A percentile compares a stretch with the other conserved stretches of the same genome.
Evolutionary conservation across 1,284 basidiomycete genomes (phyloP).

Genomic region (Neonothopanus nambi): DNA sequence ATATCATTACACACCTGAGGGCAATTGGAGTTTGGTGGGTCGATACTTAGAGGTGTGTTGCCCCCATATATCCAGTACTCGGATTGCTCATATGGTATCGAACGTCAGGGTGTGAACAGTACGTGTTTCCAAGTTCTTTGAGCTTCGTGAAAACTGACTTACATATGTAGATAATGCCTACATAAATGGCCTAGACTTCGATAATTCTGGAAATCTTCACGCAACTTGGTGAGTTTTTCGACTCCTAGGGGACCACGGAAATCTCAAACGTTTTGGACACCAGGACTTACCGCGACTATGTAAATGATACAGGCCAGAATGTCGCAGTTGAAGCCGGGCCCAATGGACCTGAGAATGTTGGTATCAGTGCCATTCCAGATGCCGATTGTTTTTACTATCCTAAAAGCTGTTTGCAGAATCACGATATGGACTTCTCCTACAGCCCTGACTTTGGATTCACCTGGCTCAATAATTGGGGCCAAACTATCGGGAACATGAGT

Average conservation of each 20-base stretch:
- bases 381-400: background rate
- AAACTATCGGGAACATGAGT: constrained; percentile 28
- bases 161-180: constrained; percentile 41
- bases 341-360: constrained; percentile 46
- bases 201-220: constrained; percentile 32
- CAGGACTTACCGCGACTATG: constrained; percentile 46
- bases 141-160: background rate
- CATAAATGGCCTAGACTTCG: constrained; percentile 46
- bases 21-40: constrained; percentile 36
- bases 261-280: background rate
- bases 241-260: background rate
- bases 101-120: constrained; percentile 19
- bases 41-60: constrained; percentile 37
- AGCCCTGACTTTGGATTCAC: constrained; percentile 36
- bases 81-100: background rate
- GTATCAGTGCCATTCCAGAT: constrained; percentile 6
- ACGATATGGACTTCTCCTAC: constrained; percentile 41
- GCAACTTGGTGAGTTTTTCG: constrained; percentile 34
- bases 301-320: constrained; percentile 40
- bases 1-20: constrained; percentile 36
- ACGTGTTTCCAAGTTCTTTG: background rate
- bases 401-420: constrained; percentile 32
- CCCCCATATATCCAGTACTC: background rate
- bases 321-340: constrained; percentile 45
- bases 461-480: constrained; percentile 42